A percentile compares a stretch with the other conserved stretches of the same genome.
These are phyloP conservation scores for Mycosphaerella sp. DNA, from an alignment of 2,329 filamentous ascomycete species.

Conservation along the genomic window DNA sequence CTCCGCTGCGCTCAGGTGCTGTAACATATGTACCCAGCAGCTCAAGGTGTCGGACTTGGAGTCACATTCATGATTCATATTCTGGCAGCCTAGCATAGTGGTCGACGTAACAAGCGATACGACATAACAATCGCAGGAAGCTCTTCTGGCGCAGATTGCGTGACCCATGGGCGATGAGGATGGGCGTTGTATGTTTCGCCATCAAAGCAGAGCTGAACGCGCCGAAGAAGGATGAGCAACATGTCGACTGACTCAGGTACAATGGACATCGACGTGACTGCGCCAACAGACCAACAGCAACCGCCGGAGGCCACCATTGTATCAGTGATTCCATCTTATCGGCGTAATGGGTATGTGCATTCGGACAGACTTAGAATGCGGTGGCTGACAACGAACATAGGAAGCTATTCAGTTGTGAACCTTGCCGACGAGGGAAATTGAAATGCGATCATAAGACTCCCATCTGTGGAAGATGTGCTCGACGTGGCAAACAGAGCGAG, in stretches of 20 bases:
- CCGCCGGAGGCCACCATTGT: background rate
- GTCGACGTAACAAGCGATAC: constrained; percentile 1
- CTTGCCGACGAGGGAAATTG: constrained; percentile 33
- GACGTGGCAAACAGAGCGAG: constrained; percentile 24
- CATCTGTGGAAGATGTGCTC: constrained; percentile 31
- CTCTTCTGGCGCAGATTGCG: background rate
- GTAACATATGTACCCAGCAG: too few relatives aligned
- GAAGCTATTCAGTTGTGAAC: background rate
- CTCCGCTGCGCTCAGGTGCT: too few relatives aligned
- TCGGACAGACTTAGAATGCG: constrained; percentile 29
- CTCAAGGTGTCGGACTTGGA: too few relatives aligned
- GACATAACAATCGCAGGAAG: background rate
- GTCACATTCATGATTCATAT: background rate
- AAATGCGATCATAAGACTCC: constrained; percentile 33
- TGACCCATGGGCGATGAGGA: background rate
- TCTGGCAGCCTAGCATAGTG: constrained; percentile 9
- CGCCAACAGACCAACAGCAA: background rate
- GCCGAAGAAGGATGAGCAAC: background rate
- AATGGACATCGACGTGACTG: background rate
- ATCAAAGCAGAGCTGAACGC: background rate
- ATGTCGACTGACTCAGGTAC: background rate
- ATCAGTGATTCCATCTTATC: constrained; percentile 23
- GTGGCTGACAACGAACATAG: background rate
- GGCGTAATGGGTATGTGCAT: constrained; percentile 34
- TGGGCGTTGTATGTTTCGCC: background rate